phyloP scores from a whole-genome alignment of 352 stramenopile genomes.

The Pythium oligandrum region DNA sequence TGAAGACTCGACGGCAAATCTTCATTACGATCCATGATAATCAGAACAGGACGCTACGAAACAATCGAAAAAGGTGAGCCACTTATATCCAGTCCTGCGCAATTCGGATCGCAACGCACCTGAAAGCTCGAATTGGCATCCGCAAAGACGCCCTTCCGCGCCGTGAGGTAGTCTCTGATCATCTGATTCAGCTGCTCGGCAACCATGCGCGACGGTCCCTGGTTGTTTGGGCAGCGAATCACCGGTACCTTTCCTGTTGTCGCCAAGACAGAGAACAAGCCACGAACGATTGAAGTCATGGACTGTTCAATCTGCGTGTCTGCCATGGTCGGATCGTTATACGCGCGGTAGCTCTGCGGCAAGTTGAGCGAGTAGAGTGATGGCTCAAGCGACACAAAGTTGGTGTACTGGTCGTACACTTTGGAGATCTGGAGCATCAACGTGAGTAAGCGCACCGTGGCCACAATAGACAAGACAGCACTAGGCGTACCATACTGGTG shows the following conservation, averaged over 20 bases:
- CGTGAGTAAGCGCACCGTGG: too few species aligned
- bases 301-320: conserved; percentile 80
- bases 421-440: conserved; percentile 73
- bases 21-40: conserved; percentile 97
- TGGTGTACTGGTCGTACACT: conserved; percentile 96
- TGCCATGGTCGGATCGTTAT: conserved; percentile 87
- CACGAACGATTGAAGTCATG: conserved; percentile 63
- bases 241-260: conserved; percentile 92
- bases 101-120: conserved; percentile 17
- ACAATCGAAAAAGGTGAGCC: background rate
- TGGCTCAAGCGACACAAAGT: conserved; percentile 96
- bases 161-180: conserved; percentile 70
- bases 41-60: conserved; percentile 88
- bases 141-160: conserved; percentile 61
- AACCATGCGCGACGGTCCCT: conserved; percentile 95
- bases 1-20: conserved; percentile 94
- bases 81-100: conserved; percentile 1
- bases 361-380: conserved; percentile 94
- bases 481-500: conserved; percentile 57
- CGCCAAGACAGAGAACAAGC: conserved; percentile 92
- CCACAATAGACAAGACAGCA: background rate
- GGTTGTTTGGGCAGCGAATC: conserved; percentile 91
- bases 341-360: conserved; percentile 89
- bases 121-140: conserved; percentile 63
- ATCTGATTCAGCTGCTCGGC: conserved; percentile 89